These are phyloP conservation scores for Wickerhamomyces hampshirensis DNA, from an alignment of 805 yeast species.

Conservation along the genomic window DNA sequence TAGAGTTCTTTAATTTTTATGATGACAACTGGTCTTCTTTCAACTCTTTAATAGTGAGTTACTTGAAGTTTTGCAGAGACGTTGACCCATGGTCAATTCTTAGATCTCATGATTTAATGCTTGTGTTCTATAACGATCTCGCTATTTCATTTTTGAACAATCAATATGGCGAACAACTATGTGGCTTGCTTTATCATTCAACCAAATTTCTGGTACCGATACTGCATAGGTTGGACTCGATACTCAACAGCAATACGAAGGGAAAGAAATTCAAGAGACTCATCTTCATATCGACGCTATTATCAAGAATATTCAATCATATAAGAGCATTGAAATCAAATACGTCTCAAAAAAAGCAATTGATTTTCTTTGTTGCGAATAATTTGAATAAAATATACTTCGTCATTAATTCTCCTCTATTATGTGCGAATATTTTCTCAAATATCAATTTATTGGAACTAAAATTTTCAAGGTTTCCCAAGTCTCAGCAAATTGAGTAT, in stretches of 20 bases:
- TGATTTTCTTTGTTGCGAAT: conserved; percentile 45
- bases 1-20: conserved; percentile 27
- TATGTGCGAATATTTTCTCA: conserved; percentile 58
- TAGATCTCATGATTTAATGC: conserved; percentile 50
- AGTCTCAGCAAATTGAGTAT: conserved; percentile 44
- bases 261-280: conserved; percentile 40
- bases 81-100: conserved; percentile 52
- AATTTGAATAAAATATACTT: conserved; percentile 49
- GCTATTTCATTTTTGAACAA: conserved; percentile 46
- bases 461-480: conserved; percentile 35
- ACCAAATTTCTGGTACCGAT: conserved; percentile 41
- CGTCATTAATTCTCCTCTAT: conserved; percentile 46
- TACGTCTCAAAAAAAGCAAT: conserved; percentile 35
- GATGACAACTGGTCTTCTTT: conserved; percentile 40
- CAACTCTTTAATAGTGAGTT: conserved; percentile 37
- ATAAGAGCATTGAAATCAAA: conserved; percentile 25
- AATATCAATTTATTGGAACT: conserved; percentile 49
- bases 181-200: conserved; percentile 33
- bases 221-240: conserved; percentile 37
- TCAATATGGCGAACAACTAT: conserved; percentile 31
- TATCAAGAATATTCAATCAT: conserved; percentile 25
- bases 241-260: conserved; percentile 34
- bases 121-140: conserved; percentile 41
- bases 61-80: conserved; percentile 41
- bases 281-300: conserved; percentile 21